Percentiles rank a stretch among this genome's conserved stretches.
Conservation (phyloP, 345 rosid species). For the Hibiscus syriacus region DNA sequence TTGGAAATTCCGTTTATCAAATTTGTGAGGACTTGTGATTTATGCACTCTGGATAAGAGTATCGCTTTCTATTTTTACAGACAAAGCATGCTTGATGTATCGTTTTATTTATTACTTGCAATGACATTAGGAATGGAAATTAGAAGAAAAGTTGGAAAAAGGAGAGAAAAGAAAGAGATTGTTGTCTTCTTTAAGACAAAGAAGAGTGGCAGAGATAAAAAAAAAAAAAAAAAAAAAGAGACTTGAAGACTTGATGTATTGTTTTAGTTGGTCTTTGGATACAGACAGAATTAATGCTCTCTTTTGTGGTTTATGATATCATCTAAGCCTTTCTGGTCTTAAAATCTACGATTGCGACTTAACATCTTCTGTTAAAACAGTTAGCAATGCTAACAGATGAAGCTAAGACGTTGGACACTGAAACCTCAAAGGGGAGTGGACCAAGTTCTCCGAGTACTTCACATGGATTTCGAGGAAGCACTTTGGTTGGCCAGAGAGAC, state of each 20-base stretch:
- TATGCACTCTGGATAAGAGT: background rate
- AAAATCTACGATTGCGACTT: background rate
- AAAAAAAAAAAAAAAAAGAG: too few species aligned
- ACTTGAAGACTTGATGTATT: too few species aligned
- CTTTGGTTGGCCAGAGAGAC: constrained; percentile 27
- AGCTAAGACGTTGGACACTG: constrained; percentile 56
- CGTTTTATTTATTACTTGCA: too few species aligned
- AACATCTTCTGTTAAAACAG: constrained; percentile 29
- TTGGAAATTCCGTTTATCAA: background rate
- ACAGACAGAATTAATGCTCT: background rate
- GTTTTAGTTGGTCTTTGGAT: background rate
- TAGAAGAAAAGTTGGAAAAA: too few species aligned
- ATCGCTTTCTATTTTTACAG: background rate
- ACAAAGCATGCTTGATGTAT: background rate
- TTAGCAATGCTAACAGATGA: constrained; percentile 51
- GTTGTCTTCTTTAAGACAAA: too few species aligned
- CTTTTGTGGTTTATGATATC: background rate
- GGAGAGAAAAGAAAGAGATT: too few species aligned
- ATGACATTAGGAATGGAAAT: too few species aligned
- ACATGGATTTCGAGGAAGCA: constrained; percentile 24
- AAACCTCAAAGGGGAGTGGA: constrained; percentile 33
- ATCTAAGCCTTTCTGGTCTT: background rate
- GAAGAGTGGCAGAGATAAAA: too few species aligned
- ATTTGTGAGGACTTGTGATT: background rate
- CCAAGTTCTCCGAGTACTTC: constrained; percentile 31